Evolutionary conservation across 2,329 filamentous ascomycete species (phyloP), one percentile per base, ranked within the genome.

Genomic region (Pseudomassariella vexata): DNA sequence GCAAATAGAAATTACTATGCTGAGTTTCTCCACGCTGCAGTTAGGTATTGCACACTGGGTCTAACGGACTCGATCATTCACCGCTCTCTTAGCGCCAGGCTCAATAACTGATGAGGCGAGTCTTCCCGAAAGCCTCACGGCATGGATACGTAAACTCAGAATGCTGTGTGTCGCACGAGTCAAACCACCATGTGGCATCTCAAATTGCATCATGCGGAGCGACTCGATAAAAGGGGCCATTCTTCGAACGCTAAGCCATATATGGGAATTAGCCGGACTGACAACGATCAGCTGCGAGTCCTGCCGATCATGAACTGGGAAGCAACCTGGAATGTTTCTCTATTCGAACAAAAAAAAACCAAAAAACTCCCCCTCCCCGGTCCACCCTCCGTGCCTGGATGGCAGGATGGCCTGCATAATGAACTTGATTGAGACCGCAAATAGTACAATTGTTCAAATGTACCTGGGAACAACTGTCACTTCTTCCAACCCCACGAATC

Each of bases 271-370:
- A 30, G 30, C 21, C 26, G 27, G 30, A 27, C 24, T 28, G 24
- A 34, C 35, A 33, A 28, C 31, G 36, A 38, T 38, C 36, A 38
- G 31, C 30, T 30, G 31, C 32, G 32, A 38, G 30, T 34, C 31
- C 18, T 34, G 36, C 36, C 36, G 36, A 38, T 38, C 36, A 34
- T 31, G 31, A 22, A 37, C 35, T 29, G 34, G 36, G 36, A 29
- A 34, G 27, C 30, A 22, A 37, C 35, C 32, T 38, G 36, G 36
- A 29, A 38, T 38, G 36, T 38, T 38, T 35, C 32, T 34, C 27
- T 35, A 24, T 35, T 38, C 35, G 28, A 19, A 15, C 16, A 27
- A 33, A 21, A n/a, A 10, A 9, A n/a, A 9, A 19, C n/a, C n/a
- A n/a, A n/a, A n/a, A n/a, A n/a, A n/a, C n/a, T n/a, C n/a, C n/a